A percentile compares a stretch with the other conserved stretches of the same genome.
Evolutionary conservation across 2,329 filamentous ascomycete genomes (phyloP).

Genomic region (Aspergillus versicolor): DNA sequence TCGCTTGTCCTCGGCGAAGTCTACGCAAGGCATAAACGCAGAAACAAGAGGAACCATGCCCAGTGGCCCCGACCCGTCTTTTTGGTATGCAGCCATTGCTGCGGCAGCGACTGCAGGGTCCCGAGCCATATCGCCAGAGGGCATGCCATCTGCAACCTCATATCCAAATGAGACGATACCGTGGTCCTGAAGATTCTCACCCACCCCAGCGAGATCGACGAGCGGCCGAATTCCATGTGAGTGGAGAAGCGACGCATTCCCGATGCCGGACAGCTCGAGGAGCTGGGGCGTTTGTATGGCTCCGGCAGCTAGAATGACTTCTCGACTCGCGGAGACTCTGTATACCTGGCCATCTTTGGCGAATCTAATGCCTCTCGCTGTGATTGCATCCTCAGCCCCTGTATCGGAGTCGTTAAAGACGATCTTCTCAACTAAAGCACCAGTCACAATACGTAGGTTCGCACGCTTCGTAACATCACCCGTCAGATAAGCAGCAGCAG

Average conservation of each 20-base stretch:
- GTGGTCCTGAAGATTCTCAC: slow-evolving; percentile 54
- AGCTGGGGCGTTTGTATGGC: slow-evolving; percentile 57
- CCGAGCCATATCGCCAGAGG: slow-evolving; percentile 23
- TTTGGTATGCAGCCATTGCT: slow-evolving; percentile 25
- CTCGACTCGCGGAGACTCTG: slow-evolving; percentile 38
- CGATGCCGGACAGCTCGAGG: slow-evolving; percentile 62
- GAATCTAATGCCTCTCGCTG: slow-evolving; percentile 22
- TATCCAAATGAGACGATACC: slow-evolving; percentile 20
- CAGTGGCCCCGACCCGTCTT: slow-evolving; percentile 25
- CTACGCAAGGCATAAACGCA: slow-evolving; percentile 21
- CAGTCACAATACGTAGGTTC: slow-evolving; percentile 50
- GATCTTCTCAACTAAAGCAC: slow-evolving; percentile 49
- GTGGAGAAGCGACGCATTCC: slow-evolving; percentile 45
- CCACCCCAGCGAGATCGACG: slow-evolving; percentile 47
- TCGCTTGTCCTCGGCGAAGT: slow-evolving; percentile 8
- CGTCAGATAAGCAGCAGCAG: slow-evolving; percentile 16
- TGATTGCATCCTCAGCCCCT: background rate
- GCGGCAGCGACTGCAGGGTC: slow-evolving; percentile 20
- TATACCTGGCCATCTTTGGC: slow-evolving; percentile 18
- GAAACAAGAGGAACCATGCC: slow-evolving; percentile 20
- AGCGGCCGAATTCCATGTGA: slow-evolving; percentile 42
- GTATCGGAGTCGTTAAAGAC: slow-evolving; percentile 27
- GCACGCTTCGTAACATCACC: slow-evolving; percentile 35
- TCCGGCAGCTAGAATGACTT: slow-evolving; percentile 62
- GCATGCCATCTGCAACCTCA: slow-evolving; percentile 24